Conservation (phyloP, 371 early-diverging fungal species). For the Zopfochytrium polystomum region DNA sequence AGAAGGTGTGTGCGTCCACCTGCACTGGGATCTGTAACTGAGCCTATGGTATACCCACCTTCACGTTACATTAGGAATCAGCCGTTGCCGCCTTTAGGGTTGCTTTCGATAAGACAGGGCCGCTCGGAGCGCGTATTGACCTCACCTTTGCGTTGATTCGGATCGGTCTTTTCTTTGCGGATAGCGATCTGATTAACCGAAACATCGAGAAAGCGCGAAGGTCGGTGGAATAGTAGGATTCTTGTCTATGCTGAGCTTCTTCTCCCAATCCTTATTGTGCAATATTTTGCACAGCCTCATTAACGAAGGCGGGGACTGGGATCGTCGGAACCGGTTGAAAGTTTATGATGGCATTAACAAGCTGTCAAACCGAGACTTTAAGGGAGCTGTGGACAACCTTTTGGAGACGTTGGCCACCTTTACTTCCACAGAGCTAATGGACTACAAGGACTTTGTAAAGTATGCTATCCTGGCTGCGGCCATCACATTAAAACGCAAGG, state of each 20-base stretch:
- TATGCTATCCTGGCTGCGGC: slow-evolving; percentile 90
- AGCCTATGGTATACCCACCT: not conserved
- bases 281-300: slow-evolving; percentile 65
- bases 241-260: not conserved
- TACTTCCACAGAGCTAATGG: slow-evolving; percentile 94
- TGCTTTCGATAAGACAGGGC: slow-evolving; percentile 81
- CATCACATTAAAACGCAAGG: slow-evolving; percentile 85
- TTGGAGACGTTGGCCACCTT: slow-evolving; percentile 96
- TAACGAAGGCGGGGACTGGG: slow-evolving; percentile 99
- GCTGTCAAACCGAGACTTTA: slow-evolving; percentile 93
- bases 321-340: slow-evolving; percentile 97
- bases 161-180: slow-evolving; percentile 91
- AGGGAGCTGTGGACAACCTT: slow-evolving; percentile 84
- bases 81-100: slow-evolving; percentile 79
- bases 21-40: not conserved
- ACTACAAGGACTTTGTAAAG: slow-evolving; percentile 95
- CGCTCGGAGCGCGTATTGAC: slow-evolving; percentile 89
- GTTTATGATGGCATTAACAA: slow-evolving; percentile 94
- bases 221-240: slow-evolving; percentile 27
- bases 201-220: slow-evolving; percentile 78
- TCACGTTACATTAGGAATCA: slow-evolving; percentile 61
- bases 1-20: slow-evolving; percentile 64
- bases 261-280: not conserved
- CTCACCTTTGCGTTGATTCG: slow-evolving; percentile 87
- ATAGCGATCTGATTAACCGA: slow-evolving; percentile 71